Evolutionary conservation across 2,329 filamentous ascomycete species (phyloP), one percentile per base, ranked within the genome.

Genomic region (Colletotrichum viniferum): DNA sequence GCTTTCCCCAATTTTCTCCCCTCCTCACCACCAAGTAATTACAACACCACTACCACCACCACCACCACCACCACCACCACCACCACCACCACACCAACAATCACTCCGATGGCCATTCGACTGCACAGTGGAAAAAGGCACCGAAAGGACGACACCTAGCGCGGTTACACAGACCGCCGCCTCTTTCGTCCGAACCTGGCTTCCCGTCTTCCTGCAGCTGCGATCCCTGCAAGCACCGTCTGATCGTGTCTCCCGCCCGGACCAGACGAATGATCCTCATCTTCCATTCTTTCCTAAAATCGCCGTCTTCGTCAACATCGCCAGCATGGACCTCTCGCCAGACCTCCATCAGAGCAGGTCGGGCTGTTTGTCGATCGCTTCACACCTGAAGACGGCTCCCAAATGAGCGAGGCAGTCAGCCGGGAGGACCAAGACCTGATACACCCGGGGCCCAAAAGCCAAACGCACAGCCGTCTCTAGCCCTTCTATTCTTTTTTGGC

Each of bases 351-450:
- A 24, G 62, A n/a, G 30, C 56, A 18, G 26, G 9, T 58, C n/a
- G 21, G 32, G 28, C 38, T 34, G 7, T n/a, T 16, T 24, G 56
- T 16, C 21, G 69, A 65, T 76, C 69, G 30, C 52, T 18, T 38
- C 14, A 58, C 73, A 68, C 56, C 62, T 43, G 62, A 60, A 24
- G 28, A 67, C 18, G 63, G 73, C 36, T 28, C 26, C 16, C 14
- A 56, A 28, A 26, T 24, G 21, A 36, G 10, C 8, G 43, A 34
- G 6, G 21, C 7, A 38, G 34, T 43, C 69, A 68, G 26, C 43
- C 34, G 48, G 43, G 48, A 60, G 69, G 58, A 60, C 34, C 32
- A 34, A 14, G 21, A 75, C 73, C 73, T 75, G 73, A 75, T 60
- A 73, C 73, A 56, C 26, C 70, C 52, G 43, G n/a, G 10, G 43